Conservation (phyloP, 192 early-diverging fungal species). For the Rhizoclosmatium sp. region DNA sequence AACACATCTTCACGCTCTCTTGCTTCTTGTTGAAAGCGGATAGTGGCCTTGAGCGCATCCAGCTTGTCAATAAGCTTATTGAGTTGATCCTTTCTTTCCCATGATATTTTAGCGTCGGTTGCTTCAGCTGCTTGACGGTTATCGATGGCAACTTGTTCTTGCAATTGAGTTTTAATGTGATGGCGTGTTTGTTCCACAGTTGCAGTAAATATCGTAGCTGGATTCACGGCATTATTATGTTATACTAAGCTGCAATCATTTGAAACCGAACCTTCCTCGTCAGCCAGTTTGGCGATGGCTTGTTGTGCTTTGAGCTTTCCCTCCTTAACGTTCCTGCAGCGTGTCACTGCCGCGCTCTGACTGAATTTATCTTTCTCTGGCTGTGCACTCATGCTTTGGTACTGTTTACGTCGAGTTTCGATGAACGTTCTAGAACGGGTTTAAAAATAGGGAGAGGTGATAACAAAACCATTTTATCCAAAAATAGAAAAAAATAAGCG, state of each 20-base stretch:
- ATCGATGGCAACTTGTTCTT: constrained; percentile 20
- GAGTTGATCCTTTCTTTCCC: constrained; percentile 32
- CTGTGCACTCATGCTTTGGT: neutral
- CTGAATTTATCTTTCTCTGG: constrained; percentile 12
- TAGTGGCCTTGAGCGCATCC: constrained; percentile 9
- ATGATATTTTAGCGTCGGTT: constrained; percentile 15
- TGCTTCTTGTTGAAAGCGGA: constrained; percentile 38
- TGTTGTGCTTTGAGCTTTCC: constrained; percentile 36
- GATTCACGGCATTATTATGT: neutral
- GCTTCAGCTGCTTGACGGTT: constrained; percentile 27
- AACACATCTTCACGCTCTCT: constrained; percentile 29
- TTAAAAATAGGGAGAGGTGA: no score
- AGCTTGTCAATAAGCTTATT: constrained; percentile 36
- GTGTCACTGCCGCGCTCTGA: constrained; percentile 26
- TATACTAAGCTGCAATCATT: neutral
- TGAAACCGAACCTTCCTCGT: constrained; percentile 32
- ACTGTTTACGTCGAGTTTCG: no score
- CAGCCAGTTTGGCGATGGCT: constrained; percentile 36
- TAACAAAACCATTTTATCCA: no score
- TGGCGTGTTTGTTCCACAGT: constrained; percentile 34
- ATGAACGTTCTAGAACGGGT: no score
- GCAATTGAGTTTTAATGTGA: constrained; percentile 30
- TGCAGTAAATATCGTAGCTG: constrained; percentile 31
- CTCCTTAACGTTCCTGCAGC: constrained; percentile 34
- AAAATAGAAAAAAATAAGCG: no score